Percentiles rank a stretch among this genome's conserved stretches.
Evolutionary conservation across 345 rosid species (phyloP).

Genomic region (Brassica carinata): DNA sequence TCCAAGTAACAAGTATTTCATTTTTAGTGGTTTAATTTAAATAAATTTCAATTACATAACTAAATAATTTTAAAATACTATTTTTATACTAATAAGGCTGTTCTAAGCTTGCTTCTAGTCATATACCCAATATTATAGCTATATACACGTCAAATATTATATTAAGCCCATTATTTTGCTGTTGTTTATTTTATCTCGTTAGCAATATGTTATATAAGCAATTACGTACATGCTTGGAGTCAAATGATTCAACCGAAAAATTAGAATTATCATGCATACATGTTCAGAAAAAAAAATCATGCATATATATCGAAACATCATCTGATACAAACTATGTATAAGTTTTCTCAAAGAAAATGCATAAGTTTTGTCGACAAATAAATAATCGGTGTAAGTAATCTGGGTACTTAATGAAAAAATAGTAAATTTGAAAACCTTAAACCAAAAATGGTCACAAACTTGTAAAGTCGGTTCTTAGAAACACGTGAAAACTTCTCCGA

Average conservation of each 20-base stretch:
- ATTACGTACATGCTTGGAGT: background rate
- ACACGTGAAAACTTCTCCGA: constrained; percentile 55
- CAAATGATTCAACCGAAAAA: background rate
- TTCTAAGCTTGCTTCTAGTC: too few relatives aligned
- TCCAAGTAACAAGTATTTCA: too few relatives aligned
- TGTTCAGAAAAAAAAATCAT: background rate
- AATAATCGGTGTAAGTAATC: background rate
- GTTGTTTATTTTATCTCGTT: background rate
- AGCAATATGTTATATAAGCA: background rate
- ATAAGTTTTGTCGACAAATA: background rate
- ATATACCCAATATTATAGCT: too few relatives aligned
- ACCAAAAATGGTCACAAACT: background rate
- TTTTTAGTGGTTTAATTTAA: too few relatives aligned
- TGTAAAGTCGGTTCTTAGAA: constrained; percentile 29
- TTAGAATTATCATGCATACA: background rate
- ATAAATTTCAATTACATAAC: too few relatives aligned
- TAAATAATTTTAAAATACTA: too few relatives aligned
- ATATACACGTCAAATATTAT: too few relatives aligned
- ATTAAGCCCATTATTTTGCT: background rate
- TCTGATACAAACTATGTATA: background rate
- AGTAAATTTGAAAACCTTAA: constrained; percentile 1
- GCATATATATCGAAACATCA: constrained; percentile 1
- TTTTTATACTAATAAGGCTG: too few relatives aligned
- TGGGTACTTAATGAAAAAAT: constrained; percentile 2
- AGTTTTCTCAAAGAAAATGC: too few relatives aligned